Base-by-base conservation (phyloP, 2,329 filamentous ascomycete species). In the Teratosphaeriaceae sp. region DNA sequence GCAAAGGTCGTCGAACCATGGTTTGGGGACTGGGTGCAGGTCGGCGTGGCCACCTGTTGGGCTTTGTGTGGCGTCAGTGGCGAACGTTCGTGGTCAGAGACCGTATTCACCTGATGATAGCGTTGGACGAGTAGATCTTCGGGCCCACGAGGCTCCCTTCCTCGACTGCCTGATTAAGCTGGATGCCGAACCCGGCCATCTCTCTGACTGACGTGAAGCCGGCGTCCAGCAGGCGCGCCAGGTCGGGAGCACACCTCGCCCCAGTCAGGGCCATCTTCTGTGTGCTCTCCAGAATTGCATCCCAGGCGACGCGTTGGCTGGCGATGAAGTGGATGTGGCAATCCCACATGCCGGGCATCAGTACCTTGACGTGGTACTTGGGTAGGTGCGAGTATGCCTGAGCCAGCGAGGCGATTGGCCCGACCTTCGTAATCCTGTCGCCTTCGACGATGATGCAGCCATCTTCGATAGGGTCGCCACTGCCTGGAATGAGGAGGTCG, bases 141-240 rank as follows among this genome's bases (percentile, higher is more conserved):
- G 71, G 71, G 0, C 72, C 72, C 6, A 68, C 51, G 21, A 76
- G 61, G 15, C 57, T 58, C 1, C 70, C 72, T 26, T 71, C 66
- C 7, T 66, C 52, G 33, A 76, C 65, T 1, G 66, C 66, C 3
- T 60, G 58, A 3, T 62, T 57, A 9, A 74, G 52, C 31, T 75
- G 70, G 3, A 67, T 64, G 1, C 61, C 71, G 45, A 65, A 73
- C 0, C 72, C 73, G 1, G 62, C 71, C 9, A 74, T 55, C 48
- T 76, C 74, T 15, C 73, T 62, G 2, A 76, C 62, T 9, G 68
- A 72, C 0, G 73, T 76, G 59, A 73, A 75, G 5, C 74, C 74
- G 4, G 66, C 65, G 49, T 70, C 61, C 5, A 75, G 60, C 1
- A 69, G 68, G 5, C 60, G 59, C 31, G 63, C 57, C 3, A 70